phyloP scores from a whole-genome alignment of 345 rosid genomes.

The Heritiera littoralis region DNA sequence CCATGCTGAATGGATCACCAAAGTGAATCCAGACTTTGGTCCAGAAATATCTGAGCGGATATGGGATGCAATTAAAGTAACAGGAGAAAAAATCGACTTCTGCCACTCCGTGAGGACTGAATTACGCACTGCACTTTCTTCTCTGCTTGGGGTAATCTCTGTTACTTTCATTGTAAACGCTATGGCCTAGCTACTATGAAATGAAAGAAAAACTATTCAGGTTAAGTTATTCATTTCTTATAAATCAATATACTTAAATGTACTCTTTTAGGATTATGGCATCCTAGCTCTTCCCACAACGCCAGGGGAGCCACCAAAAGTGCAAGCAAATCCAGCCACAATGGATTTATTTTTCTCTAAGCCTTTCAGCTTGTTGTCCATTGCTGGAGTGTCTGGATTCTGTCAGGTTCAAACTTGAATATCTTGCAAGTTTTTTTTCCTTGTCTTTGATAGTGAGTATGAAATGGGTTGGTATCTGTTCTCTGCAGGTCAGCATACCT shows the following conservation, averaged over 20 bases:
- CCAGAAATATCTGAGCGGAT: slow-evolving; percentile 63
- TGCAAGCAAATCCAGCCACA: slow-evolving; percentile 50
- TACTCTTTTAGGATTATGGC: slow-evolving; percentile 50
- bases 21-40: slow-evolving; percentile 71
- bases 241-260: background rate
- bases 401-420: slow-evolving; percentile 61
- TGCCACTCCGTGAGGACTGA: slow-evolving; percentile 55
- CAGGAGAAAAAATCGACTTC: slow-evolving; percentile 50
- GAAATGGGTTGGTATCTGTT: background rate
- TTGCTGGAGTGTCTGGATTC: slow-evolving; percentile 82
- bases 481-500: slow-evolving; percentile 68
- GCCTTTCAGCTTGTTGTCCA: slow-evolving; percentile 73
- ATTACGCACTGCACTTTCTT: slow-evolving; percentile 52
- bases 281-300: slow-evolving; percentile 78
- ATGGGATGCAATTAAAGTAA: slow-evolving; percentile 55
- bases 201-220: background rate
- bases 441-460: background rate
- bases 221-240: background rate
- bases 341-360: slow-evolving; percentile 53
- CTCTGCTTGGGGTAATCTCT: slow-evolving; percentile 67
- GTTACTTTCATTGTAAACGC: background rate
- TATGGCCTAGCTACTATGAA: background rate
- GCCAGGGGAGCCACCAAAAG: slow-evolving; percentile 82
- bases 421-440: background rate
- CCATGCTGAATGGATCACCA: slow-evolving; percentile 72